A percentile compares a stretch with the other conserved stretches of the same genome.
Evolutionary conservation across 2,329 filamentous ascomycete species (phyloP).

Genomic region (Clonostachys rhizophaga): DNA sequence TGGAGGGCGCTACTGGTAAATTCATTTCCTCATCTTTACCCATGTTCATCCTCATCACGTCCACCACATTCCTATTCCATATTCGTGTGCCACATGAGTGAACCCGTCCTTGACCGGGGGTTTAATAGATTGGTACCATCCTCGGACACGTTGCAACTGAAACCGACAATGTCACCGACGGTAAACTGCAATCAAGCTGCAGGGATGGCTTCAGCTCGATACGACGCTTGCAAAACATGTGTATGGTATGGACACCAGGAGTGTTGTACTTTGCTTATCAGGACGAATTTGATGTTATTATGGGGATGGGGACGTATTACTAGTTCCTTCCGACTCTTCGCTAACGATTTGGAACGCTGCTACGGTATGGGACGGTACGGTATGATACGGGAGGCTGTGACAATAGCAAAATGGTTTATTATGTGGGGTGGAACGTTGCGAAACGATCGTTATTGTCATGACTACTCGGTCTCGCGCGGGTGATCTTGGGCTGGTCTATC

Average conservation of each 20-base stretch:
- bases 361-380: neutral
- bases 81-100: neutral
- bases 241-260: slow-evolving; percentile 1
- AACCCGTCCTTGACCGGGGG: slow-evolving; percentile 25
- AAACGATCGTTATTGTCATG: too few relatives aligned
- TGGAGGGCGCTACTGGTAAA: slow-evolving; percentile 46
- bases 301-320: neutral
- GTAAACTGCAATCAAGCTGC: too few relatives aligned
- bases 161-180: too few relatives aligned
- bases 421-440: too few relatives aligned
- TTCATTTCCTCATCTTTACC: slow-evolving; percentile 15
- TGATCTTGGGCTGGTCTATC: too few relatives aligned
- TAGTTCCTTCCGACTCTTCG: too few relatives aligned
- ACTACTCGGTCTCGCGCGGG: too few relatives aligned
- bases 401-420: neutral
- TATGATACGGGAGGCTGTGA: neutral
- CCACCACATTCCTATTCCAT: slow-evolving; percentile 1
- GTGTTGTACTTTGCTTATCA: neutral
- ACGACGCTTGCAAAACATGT: neutral
- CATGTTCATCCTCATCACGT: slow-evolving; percentile 6
- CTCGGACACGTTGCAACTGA: neutral
- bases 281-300: neutral
- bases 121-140: slow-evolving; percentile 21
- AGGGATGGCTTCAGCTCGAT: too few relatives aligned
- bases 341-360: too few relatives aligned